These are phyloP conservation scores for Takakia lepidozioides DNA, from an alignment of 225 moss, liverwort and hornwort genomes.

Conservation along the genomic window DNA sequence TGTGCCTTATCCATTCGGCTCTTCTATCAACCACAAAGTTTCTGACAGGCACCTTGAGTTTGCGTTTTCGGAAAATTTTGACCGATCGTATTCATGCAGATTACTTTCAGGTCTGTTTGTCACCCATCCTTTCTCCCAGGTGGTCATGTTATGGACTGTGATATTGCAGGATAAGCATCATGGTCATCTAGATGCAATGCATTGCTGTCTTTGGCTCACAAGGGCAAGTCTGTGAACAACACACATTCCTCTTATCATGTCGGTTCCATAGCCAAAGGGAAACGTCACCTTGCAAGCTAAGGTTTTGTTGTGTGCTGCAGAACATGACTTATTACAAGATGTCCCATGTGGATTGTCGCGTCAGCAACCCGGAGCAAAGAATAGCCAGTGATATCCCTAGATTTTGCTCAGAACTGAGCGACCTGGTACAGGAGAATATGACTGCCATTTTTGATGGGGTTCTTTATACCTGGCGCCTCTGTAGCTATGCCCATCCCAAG, in stretches of 20 bases:
- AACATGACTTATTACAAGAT: conserved; percentile 99
- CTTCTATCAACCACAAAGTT: conserved; percentile 83
- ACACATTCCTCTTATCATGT: too few species aligned
- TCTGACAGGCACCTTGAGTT: conserved; percentile 73
- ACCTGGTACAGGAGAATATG: conserved; percentile 88
- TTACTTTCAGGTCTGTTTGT: conserved; percentile 99
- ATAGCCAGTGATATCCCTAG: conserved; percentile 96
- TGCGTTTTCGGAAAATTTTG: conserved; percentile 78
- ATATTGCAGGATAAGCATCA: too few species aligned
- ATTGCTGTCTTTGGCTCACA: too few species aligned
- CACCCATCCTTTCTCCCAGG: too few species aligned
- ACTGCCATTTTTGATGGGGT: conserved; percentile 80
- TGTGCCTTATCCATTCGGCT: conserved; percentile 81
- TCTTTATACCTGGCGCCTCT: conserved; percentile 89
- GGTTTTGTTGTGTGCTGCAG: conserved; percentile 17
- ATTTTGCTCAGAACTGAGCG: conserved; percentile 82
- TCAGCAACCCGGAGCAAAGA: conserved; percentile 80
- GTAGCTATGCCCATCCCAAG: conserved; percentile 86
- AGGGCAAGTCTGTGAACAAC: too few species aligned
- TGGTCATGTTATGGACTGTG: too few species aligned
- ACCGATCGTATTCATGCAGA: conserved; percentile 88
- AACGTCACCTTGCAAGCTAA: too few species aligned
- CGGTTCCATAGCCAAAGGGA: too few species aligned
- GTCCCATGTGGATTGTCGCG: conserved; percentile 91
- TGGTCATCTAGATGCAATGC: too few species aligned